Conservation (phyloP, 2,329 filamentous ascomycete genomes). For the Myriangium duriaei region DNA sequence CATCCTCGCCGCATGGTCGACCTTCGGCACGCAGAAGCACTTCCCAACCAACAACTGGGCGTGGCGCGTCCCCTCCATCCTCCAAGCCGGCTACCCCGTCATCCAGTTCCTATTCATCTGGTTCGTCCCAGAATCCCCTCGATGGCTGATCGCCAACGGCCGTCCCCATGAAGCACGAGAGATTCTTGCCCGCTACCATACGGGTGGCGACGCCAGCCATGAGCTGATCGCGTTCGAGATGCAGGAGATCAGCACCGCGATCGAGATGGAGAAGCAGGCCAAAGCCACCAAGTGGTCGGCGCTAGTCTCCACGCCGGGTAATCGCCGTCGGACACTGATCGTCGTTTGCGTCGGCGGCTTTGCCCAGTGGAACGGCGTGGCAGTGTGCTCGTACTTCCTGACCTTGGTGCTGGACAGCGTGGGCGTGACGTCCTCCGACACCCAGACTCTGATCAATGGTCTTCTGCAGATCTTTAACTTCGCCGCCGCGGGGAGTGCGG, state of each 20-base stretch:
- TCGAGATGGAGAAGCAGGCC: conserved; percentile 40
- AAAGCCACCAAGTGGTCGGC: conserved; percentile 39
- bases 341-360: conserved; percentile 39
- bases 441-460: conserved; percentile 30
- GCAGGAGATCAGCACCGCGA: conserved; percentile 53
- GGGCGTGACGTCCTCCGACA: conserved; percentile 18
- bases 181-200: conserved; percentile 50
- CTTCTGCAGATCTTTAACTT: conserved; percentile 50
- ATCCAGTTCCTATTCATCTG: conserved; percentile 47
- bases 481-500: conserved; percentile 38
- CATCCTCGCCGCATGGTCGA: conserved; percentile 46
- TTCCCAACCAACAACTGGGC: conserved; percentile 37
- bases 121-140: conserved; percentile 51
- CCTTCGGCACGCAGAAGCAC: conserved; percentile 47
- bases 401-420: conserved; percentile 18
- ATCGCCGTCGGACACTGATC: conserved; percentile 40
- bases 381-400: conserved; percentile 29
- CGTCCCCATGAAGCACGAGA: conserved; percentile 48
- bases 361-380: conserved; percentile 44
- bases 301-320: conserved; percentile 45
- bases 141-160: conserved; percentile 53
- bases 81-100: conserved; percentile 33
- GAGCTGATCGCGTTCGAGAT: conserved; percentile 56
- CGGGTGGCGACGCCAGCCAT: conserved; percentile 41
- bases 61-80: conserved; percentile 39